Evolutionary conservation across 2,329 filamentous ascomycete species (phyloP), one percentile per base, ranked within the genome.

Genomic region (Sclerotinia sclerotiorum): DNA sequence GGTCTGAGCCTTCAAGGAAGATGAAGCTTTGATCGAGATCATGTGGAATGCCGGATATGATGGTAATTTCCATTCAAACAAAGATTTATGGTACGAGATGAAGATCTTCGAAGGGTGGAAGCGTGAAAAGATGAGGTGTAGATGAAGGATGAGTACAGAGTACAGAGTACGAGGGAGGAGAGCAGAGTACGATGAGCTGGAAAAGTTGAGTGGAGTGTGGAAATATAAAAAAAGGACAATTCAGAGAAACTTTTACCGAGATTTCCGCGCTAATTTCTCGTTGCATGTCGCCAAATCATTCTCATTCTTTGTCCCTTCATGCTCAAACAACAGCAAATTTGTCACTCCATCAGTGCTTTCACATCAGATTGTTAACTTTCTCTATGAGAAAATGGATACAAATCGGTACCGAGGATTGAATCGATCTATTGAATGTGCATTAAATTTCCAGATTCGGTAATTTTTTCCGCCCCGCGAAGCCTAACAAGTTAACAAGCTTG

Each of bases 401-500:
- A 13, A 24, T 51, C n/a, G 15, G 15, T 63, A 63, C 46, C n/a
- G 19, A 10, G 51, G 11, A 51, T 3, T 5, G 46, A 62, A 49
- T 42, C 17, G 46, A 27, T 52, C 15, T 51, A 63, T 49, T 27
- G 32, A 27, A 63, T 63, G n/a, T n/a, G 60, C 60, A 63, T 63
- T 39, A 17, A 39, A 39, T 51, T 51, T 63, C 60, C 60, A 51
- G 27, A 63, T 7, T 39, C 32, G 46, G 60, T 27, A 51, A 63
- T n/a, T 15, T 63, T 51, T 52, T 27, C 60, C 60, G 60, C 46
- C 46, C 60, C 60, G n/a, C 46, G 51, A 63, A 39, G n/a, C n/a
- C n/a, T 24, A 17, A 27, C 60, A 39, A 15, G 8, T 32, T 6
- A 17, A 39, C 60, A 39, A 10, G 60, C 48, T 63, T 48, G 51